Evolutionary conservation across 495 filamentous ascomycete species (phyloP).

Genomic region (Neurospora africana): DNA sequence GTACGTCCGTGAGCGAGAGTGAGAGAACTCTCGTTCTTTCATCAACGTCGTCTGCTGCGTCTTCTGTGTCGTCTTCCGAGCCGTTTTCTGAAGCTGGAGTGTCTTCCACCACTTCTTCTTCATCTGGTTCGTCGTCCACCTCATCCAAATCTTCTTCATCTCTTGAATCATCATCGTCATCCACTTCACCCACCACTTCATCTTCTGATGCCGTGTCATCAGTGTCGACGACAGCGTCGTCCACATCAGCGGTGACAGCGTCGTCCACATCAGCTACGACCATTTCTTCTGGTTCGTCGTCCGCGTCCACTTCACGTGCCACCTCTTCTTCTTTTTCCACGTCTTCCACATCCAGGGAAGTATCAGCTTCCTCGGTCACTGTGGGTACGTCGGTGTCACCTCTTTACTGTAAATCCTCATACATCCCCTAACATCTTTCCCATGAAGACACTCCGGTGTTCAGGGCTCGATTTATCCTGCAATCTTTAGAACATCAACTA

Average conservation of each 20-base stretch:
- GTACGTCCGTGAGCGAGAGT: conserved; percentile 7
- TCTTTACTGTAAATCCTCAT: neutral
- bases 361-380: conserved; percentile 12
- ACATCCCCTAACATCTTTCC: neutral
- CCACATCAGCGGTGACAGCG: too few relatives aligned
- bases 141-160: neutral
- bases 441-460: neutral
- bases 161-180: neutral
- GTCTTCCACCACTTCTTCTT: conserved; percentile 2
- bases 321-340: neutral
- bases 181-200: conserved; percentile 2
- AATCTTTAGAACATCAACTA: neutral
- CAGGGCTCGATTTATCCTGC: neutral
- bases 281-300: neutral
- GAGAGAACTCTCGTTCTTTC: conserved; percentile 8
- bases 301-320: conserved; percentile 2
- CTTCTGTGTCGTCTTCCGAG: conserved; percentile 3
- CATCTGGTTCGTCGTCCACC: conserved; percentile 1
- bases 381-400: conserved; percentile 17
- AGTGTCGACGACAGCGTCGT: conserved; percentile 1
- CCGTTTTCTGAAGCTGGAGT: neutral
- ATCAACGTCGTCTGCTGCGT: conserved; percentile 1
- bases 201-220: neutral
- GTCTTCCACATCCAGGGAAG: conserved; percentile 2
- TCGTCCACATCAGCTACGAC: neutral